Evolutionary conservation across 208 protist genomes (phyloP).

Genomic region (Leishmania aethiopica): DNA sequence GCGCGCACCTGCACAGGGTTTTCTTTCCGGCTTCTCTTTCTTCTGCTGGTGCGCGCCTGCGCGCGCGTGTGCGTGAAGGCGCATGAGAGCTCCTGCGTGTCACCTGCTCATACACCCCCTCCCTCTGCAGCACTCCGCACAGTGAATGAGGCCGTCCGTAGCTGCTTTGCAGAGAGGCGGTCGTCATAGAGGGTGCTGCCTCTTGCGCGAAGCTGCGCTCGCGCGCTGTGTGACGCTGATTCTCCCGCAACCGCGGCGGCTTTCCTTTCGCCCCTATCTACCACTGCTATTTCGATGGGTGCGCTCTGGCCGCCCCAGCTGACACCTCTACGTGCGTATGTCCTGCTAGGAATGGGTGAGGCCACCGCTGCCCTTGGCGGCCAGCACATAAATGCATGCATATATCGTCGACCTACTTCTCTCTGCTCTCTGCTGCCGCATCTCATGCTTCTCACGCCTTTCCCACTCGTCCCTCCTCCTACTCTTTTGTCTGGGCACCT

Average conservation of each 20-base stretch:
- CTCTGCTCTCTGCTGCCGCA: neutral
- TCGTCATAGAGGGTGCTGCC: neutral
- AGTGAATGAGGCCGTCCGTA: neutral
- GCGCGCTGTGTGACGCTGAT: neutral
- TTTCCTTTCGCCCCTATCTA: neutral
- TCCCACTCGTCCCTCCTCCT: neutral
- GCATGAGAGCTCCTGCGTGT: neutral
- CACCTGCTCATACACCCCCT: neutral
- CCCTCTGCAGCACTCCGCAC: neutral
- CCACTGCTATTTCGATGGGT: too few relatives aligned
- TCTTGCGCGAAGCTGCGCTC: neutral
- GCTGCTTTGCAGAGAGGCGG: neutral
- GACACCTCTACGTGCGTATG: neutral
- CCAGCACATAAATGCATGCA: neutral
- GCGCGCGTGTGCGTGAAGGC: neutral
- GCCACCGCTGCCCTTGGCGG: neutral
- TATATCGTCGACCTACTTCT: neutral
- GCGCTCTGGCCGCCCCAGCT: too few relatives aligned
- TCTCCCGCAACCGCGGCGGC: neutral
- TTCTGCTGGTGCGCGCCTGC: too few relatives aligned
- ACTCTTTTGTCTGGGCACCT: neutral
- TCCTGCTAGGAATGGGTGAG: neutral
- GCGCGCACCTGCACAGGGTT: too few relatives aligned
- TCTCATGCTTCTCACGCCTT: neutral
- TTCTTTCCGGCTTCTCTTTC: too few relatives aligned